Conservation (phyloP, 2,329 filamentous ascomycete species). For the Venturia oleaginea region DNA sequence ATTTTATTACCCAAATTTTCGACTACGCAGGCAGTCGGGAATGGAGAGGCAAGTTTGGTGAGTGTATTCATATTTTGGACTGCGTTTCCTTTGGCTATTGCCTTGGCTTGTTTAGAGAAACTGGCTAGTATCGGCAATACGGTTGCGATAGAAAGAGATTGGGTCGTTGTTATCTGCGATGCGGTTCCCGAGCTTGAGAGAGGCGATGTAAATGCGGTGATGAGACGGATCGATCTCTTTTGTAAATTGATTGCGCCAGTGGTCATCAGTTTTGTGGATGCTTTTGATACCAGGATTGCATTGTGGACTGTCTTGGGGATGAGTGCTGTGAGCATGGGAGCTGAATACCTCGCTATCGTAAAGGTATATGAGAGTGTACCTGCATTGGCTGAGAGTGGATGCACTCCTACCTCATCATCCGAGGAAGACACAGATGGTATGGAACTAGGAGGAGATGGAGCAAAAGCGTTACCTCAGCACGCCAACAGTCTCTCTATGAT, state of each 20-base stretch:
- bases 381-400: conserved; percentile 15
- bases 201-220: conserved; percentile 45
- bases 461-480: background rate
- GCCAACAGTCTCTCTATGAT: background rate
- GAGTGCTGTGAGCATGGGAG: conserved; percentile 38
- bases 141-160: conserved; percentile 59
- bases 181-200: conserved; percentile 20
- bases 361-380: conserved; percentile 23
- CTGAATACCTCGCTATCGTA: conserved; percentile 48
- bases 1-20: background rate
- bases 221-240: conserved; percentile 50
- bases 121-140: conserved; percentile 55
- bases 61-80: background rate
- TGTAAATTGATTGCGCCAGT: conserved; percentile 50
- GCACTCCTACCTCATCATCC: background rate
- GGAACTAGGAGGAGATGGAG: background rate
- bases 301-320: conserved; percentile 42
- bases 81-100: conserved; percentile 29
- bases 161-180: conserved; percentile 7
- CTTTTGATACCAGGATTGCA: conserved; percentile 35
- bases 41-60: background rate
- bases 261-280: conserved; percentile 40
- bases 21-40: background rate
- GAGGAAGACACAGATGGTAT: background rate
- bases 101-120: conserved; percentile 62